phyloP scores from a whole-genome alignment of 768 basidiomycete species.

The Macrolepiota fuliginosa region DNA sequence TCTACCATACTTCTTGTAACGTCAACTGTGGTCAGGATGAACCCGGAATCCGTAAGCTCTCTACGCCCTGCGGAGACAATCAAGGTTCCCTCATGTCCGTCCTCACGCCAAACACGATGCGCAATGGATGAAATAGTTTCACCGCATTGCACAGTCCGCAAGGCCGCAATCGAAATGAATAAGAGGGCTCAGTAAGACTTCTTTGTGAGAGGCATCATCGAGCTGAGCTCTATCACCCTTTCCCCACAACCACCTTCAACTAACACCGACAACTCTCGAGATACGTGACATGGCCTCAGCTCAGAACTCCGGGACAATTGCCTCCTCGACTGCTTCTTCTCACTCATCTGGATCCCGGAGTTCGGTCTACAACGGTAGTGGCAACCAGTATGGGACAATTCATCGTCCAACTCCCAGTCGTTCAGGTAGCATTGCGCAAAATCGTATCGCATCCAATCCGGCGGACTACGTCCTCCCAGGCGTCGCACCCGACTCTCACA shows the following conservation, averaged over 20 bases:
- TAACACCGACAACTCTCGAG: background rate
- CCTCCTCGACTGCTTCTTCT: background rate
- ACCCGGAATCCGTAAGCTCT: background rate
- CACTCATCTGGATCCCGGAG: background rate
- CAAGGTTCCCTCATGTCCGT: background rate
- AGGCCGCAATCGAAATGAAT: background rate
- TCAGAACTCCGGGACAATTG: background rate
- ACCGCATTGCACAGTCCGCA: conserved; percentile 3
- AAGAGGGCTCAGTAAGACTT: background rate
- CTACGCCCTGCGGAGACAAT: background rate
- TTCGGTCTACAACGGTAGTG: background rate
- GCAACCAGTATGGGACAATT: background rate
- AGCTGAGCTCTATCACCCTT: background rate
- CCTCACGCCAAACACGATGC: conserved; percentile 10
- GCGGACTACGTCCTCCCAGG: conserved; percentile 7
- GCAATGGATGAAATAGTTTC: background rate
- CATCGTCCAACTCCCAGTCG: background rate
- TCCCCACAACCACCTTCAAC: background rate
- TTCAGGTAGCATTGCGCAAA: background rate
- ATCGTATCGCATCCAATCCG: background rate
- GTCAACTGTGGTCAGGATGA: background rate
- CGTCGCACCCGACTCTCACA: background rate
- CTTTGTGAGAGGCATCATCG: background rate
- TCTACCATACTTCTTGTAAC: too few relatives aligned
- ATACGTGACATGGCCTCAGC: background rate